Evolutionary conservation across 768 basidiomycete species (phyloP), one percentile per base, ranked within the genome.

Genomic region (Phylloporus rhodoxanthus): DNA sequence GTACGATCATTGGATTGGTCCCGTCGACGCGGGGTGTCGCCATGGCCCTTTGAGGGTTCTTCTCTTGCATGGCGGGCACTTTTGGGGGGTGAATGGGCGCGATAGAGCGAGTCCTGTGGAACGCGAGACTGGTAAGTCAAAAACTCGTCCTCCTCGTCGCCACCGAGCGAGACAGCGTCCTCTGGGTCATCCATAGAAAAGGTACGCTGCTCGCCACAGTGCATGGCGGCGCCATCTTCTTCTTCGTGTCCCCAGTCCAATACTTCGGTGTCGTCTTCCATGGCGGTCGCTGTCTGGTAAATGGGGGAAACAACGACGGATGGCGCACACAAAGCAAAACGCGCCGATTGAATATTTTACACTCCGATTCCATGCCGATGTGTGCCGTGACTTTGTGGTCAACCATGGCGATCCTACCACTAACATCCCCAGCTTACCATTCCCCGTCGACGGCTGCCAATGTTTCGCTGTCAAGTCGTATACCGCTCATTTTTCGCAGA

Each of bases 401-500:
- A 60, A 53, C 48, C 52, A 69, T 69, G 68, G 45, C 68, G 20
- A 57, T 69, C 38, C 70, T 69, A 17, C 68, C 68, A 37, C 45
- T 69, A 39, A 61, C 66, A 13, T 61, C 66, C 29, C 56, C 67
- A 7, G 46, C 60, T 1, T 55, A 66, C 28, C 60, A 66, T 37
- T 28, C 51, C 39, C 33, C 39, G 48, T 57, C 59, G 19, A 29
- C 49, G 21, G 19, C 56, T 4, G 8, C 33, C 23, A 49, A 57
- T 50, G 52, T 36, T 20, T 47, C 65, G 23, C 45, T 67, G 29
- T 71, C 79, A 3, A 76, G 75, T 37, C 82, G 87, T 17, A 70
- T 93, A 21, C 90, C 90, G 15, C 72, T 87, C 32, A 86, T 93
- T 57, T 88, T 95, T 62, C 77, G 83, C 53, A 74, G 91, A 36